A percentile compares a stretch with the other conserved stretches of the same genome.
Conservation (phyloP, 306 rosid species). For the Lathyrus tuberosus region DNA sequence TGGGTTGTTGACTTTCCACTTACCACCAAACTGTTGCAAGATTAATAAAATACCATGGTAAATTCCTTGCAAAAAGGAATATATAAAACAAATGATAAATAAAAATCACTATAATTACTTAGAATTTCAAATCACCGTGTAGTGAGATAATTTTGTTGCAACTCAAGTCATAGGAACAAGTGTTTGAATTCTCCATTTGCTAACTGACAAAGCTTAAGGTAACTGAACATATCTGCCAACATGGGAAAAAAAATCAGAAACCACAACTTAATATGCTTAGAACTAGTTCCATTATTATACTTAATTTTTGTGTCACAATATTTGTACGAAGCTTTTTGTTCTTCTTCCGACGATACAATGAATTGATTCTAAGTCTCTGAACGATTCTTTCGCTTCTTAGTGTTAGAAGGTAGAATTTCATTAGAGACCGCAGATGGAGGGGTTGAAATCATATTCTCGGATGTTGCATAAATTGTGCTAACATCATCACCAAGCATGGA, state of each 20-base stretch:
- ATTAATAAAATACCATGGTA: constrained; percentile 3
- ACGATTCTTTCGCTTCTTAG: too few species aligned
- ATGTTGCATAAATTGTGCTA: too few species aligned
- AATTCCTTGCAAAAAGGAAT: background rate
- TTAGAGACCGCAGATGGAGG: too few species aligned
- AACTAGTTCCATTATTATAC: too few species aligned
- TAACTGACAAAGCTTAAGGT: constrained; percentile 83
- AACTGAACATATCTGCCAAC: constrained; percentile 63
- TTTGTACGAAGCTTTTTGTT: too few species aligned
- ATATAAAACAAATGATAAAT: background rate
- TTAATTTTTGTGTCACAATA: too few species aligned
- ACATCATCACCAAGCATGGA: too few species aligned
- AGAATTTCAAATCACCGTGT: constrained; percentile 6
- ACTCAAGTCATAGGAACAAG: constrained; percentile 62
- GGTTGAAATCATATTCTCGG: too few species aligned
- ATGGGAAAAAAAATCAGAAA: constrained; percentile 19
- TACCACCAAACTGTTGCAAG: background rate
- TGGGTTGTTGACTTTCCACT: background rate
- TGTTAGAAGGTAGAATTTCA: too few species aligned
- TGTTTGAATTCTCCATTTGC: constrained; percentile 85
- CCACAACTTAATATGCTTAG: constrained; percentile 14
- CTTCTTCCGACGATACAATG: too few species aligned
- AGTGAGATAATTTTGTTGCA: constrained; percentile 25
- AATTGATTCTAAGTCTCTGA: too few species aligned
- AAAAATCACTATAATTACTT: background rate